These are phyloP conservation scores for Lachancea quebecensis DNA, from an alignment of 805 yeast species.

Conservation along the genomic window DNA sequence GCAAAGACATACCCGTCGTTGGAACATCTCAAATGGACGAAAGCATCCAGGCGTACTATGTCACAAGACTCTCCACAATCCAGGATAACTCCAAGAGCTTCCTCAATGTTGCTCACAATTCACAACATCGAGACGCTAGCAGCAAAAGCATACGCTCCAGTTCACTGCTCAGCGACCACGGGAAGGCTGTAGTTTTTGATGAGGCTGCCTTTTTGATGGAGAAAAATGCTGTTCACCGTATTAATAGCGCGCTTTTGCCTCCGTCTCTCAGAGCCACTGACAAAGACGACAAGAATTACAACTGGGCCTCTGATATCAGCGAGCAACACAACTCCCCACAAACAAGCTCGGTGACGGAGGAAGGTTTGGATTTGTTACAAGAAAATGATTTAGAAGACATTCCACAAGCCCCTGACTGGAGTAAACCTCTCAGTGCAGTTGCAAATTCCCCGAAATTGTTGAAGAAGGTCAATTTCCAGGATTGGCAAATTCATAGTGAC, in stretches of 20 bases:
- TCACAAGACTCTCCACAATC: constrained; percentile 27
- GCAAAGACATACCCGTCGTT: not conserved
- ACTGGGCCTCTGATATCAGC: not conserved
- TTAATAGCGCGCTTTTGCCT: constrained; percentile 28
- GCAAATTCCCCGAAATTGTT: not conserved
- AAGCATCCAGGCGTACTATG: constrained; percentile 11
- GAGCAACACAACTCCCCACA: not conserved
- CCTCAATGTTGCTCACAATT: constrained; percentile 10
- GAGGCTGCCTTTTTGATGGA: constrained; percentile 17
- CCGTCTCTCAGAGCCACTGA: constrained; percentile 14
- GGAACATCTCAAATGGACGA: not conserved
- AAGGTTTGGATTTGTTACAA: not conserved
- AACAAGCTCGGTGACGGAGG: not conserved
- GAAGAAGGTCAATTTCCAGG: constrained; percentile 1
- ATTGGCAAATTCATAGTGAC: constrained; percentile 3
- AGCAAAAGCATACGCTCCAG: constrained; percentile 4
- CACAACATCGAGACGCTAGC: constrained; percentile 6
- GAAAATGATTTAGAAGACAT: constrained; percentile 18
- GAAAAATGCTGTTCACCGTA: constrained; percentile 26
- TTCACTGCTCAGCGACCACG: not conserved
- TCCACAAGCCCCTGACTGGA: constrained; percentile 14
- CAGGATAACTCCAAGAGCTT: constrained; percentile 26
- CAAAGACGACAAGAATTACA: not conserved
- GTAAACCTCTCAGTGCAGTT: not conserved
- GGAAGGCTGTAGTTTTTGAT: constrained; percentile 1